A percentile compares a stretch with the other conserved stretches of the same genome.
Evolutionary conservation across 1,284 basidiomycete species (phyloP).

Genomic region (Trametes versicolor): DNA sequence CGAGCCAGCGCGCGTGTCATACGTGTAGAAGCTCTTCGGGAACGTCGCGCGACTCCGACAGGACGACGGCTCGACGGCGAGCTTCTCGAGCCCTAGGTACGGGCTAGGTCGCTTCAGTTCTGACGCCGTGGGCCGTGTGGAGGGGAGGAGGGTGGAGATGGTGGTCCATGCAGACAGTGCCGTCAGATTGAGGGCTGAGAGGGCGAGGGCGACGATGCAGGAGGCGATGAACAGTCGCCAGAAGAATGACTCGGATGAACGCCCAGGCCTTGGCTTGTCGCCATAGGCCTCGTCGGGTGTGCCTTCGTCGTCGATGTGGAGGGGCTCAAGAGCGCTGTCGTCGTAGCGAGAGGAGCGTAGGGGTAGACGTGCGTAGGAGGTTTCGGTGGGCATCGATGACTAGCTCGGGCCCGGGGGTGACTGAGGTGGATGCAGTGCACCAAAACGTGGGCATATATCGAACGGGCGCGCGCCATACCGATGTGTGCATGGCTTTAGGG

Average conservation of each 20-base stretch:
- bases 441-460: too few relatives aligned
- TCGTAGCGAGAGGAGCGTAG: background rate
- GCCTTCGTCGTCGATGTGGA: background rate
- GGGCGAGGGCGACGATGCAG: background rate
- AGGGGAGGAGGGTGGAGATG: background rate
- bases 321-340: background rate
- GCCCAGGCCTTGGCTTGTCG: background rate
- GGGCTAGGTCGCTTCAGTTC: conserved; percentile 2
- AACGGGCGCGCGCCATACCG: too few relatives aligned
- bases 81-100: conserved; percentile 10
- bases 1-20: conserved; percentile 1
- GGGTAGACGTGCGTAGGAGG: background rate
- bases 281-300: background rate
- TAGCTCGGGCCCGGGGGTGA: background rate
- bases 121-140: background rate
- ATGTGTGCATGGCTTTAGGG: too few relatives aligned
- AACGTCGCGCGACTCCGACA: conserved; percentile 9
- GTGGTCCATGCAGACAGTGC: conserved; percentile 1
- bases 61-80: background rate
- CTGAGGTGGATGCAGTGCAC: too few relatives aligned
- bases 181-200: conserved; percentile 8
- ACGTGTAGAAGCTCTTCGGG: conserved; percentile 5
- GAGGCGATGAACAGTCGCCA: background rate
- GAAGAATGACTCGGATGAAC: background rate
- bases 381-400: background rate